phyloP scores from a whole-genome alignment of 2,329 filamentous ascomycete genomes.

The Colletotrichum viniferum region DNA sequence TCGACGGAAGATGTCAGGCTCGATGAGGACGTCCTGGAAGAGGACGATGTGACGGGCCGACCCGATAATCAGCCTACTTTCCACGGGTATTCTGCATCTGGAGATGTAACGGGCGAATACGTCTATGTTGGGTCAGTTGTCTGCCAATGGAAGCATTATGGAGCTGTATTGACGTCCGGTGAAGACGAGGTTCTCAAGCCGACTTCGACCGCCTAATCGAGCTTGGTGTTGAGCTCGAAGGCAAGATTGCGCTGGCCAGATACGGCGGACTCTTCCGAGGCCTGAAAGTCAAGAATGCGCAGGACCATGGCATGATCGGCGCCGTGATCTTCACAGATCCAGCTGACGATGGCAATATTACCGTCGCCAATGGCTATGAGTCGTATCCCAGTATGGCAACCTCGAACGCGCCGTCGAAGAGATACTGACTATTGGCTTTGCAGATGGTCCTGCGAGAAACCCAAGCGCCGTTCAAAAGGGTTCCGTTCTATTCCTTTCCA shows the following conservation, averaged over 20 bases:
- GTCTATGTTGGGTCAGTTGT: conserved; percentile 71
- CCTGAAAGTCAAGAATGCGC: conserved; percentile 81
- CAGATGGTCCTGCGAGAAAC: conserved; percentile 72
- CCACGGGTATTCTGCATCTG: conserved; percentile 81
- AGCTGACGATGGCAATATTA: conserved; percentile 76
- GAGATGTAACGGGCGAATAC: conserved; percentile 76
- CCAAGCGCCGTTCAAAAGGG: conserved; percentile 81
- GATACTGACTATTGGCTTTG: not conserved
- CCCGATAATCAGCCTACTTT: conserved; percentile 76
- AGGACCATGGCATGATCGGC: conserved; percentile 77
- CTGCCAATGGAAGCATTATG: fast-evolving
- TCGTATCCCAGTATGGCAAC: conserved; percentile 61
- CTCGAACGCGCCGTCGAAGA: conserved; percentile 26
- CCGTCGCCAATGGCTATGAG: conserved; percentile 74
- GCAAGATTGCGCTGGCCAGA: conserved; percentile 79
- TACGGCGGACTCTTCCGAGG: conserved; percentile 82
- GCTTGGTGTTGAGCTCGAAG: conserved; percentile 71
- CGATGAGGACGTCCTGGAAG: conserved; percentile 73
- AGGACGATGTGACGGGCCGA: conserved; percentile 76
- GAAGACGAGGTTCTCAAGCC: conserved; percentile 65
- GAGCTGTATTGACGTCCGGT: not conserved
- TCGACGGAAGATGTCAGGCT: conserved; percentile 68
- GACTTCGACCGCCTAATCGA: conserved; percentile 76
- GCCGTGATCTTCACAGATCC: conserved; percentile 76
- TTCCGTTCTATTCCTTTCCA: conserved; percentile 70